phyloP scores from a whole-genome alignment of 306 rosid genomes.

The Pyrus pyrifolia region DNA sequence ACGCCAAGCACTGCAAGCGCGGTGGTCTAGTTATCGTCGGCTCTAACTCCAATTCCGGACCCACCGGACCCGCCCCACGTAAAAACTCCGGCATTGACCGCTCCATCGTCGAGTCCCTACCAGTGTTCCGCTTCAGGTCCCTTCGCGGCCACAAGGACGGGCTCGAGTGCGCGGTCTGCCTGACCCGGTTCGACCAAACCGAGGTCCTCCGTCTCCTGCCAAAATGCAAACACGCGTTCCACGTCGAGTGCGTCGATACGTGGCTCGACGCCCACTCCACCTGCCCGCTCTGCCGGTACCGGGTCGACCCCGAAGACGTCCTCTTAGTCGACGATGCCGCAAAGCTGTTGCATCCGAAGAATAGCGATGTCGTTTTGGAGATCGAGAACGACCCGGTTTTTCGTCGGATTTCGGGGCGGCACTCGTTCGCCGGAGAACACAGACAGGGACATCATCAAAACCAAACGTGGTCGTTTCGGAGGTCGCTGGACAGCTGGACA shows the following conservation, averaged over 20 bases:
- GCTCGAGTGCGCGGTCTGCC: slow-evolving; percentile 81
- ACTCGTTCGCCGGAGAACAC: slow-evolving; percentile 65
- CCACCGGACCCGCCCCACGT: slow-evolving; percentile 8
- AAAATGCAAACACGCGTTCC: slow-evolving; percentile 89
- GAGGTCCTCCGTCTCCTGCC: slow-evolving; percentile 79
- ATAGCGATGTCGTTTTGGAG: slow-evolving; percentile 7
- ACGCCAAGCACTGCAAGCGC: slow-evolving; percentile 60
- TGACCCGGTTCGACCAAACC: slow-evolving; percentile 42
- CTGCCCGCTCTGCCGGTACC: slow-evolving; percentile 76
- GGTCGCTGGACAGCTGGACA: slow-evolving; percentile 56
- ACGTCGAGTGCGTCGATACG: slow-evolving; percentile 92
- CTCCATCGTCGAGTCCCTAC: slow-evolving; percentile 56
- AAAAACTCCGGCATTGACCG: slow-evolving; percentile 87
- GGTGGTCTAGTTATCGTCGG: not conserved
- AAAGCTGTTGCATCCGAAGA: slow-evolving; percentile 2
- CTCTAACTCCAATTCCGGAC: not conserved
- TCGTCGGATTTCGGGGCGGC: slow-evolving; percentile 47
- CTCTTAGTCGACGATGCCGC: slow-evolving; percentile 36
- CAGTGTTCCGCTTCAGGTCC: slow-evolving; percentile 68
- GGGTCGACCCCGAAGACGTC: slow-evolving; percentile 86
- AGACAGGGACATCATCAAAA: not conserved
- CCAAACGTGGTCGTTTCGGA: slow-evolving; percentile 41
- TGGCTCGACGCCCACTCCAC: slow-evolving; percentile 99
- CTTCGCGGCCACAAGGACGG: slow-evolving; percentile 56
- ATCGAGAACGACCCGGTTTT: slow-evolving; percentile 22